Base-by-base conservation (phyloP, 441 rosid species). In the Corymbia citriodora region DNA sequence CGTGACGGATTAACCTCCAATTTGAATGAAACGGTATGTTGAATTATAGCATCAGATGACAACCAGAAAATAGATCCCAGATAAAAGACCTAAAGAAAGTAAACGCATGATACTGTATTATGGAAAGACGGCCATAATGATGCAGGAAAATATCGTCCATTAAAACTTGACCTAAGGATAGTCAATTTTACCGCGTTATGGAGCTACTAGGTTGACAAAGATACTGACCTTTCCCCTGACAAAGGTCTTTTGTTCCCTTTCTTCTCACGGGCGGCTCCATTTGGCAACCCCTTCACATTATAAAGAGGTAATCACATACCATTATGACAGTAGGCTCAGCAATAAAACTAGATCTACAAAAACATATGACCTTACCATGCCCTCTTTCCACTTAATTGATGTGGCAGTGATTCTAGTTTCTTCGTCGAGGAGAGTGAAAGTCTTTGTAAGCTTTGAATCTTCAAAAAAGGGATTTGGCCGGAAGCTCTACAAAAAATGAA, bases 361-460 rank as follows among this genome's bases (percentile, higher is more conserved):
- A 88, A 31, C 63, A 55, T 88, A 74, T 85, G 11, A 68, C 70
- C 91, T 88, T 92, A 98, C 99, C 98, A 94, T 95, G 90, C 98
- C 98, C 91, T 96, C 97, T 90, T 98, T 98, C 99, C 99, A 98
- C 91, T 95, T 97, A 90, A 98, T 98, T 55, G 96, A 91, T 13
- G 99, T 97, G 53, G 98, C 96, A 88, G 97, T 93, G 91, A 97
- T 94, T 91, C 95, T 96, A 59, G 94, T 94, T 61, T 96, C 99
- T 93, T 97, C 99, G 87, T 97, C 99, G 33, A 93, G 95, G 95
- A 95, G 97, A 90, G 98, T 94, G 89, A 95, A 96, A 4, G 96
- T 95, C 93, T 98, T 97, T 9, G 96, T 95, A 79, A 98, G 98
- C 93, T 95, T 96, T 25, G 93, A 92, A 90, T 98, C 97, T 88